Evolutionary conservation across 495 filamentous ascomycete genomes (phyloP), one percentile per base, ranked within the genome.

Genomic region (Penicillium pulvis): DNA sequence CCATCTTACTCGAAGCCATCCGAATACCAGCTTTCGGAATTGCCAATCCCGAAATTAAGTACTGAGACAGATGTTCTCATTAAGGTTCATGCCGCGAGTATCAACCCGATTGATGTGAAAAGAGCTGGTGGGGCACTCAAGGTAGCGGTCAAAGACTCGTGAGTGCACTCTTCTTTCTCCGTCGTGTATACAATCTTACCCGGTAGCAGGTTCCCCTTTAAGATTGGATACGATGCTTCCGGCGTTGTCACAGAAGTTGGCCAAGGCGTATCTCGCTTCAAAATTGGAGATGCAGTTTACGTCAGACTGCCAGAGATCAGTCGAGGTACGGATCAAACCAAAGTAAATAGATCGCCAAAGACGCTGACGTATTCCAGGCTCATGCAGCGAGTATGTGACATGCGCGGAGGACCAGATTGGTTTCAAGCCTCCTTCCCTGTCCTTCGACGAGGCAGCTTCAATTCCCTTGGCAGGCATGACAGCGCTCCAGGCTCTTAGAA

Each of bases 71-170:
- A 83, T 50, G 65, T 84, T 6, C 64, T 84, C 31, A 75, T 85
- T 58, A 73, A 73, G 44, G 69, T 83, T 6, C 68, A 79, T 53
- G 81, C 80, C 30, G 79, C 72, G 2, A 68, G 68, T 23, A 66
- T 84, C 44, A 70, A 75, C 48, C 78, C 80, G 1, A 70, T 78
- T n/a, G 81, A 84, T 59, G 74, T 79, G 6, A 79, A 79, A 62
- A 55, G 77, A 24, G 75, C 79, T 3, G 61, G 59, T 1, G 70
- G 67, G 26, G 44, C 52, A 0, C 24, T 68, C 8, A 75, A 76
- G 33, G 10, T 69, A 45, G 58, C 68, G 12, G 46, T 49, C 7
- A 30, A 17, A 30, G 46, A 49, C 46, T 30, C 20, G 46, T 49
- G 26, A 7, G 43, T 46, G 12, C 19, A 42, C 6, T 33, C 24